Evolutionary conservation across 805 yeast genomes (phyloP), one percentile per base, ranked within the genome.

Genomic region (Barnettozyma vustinii): DNA sequence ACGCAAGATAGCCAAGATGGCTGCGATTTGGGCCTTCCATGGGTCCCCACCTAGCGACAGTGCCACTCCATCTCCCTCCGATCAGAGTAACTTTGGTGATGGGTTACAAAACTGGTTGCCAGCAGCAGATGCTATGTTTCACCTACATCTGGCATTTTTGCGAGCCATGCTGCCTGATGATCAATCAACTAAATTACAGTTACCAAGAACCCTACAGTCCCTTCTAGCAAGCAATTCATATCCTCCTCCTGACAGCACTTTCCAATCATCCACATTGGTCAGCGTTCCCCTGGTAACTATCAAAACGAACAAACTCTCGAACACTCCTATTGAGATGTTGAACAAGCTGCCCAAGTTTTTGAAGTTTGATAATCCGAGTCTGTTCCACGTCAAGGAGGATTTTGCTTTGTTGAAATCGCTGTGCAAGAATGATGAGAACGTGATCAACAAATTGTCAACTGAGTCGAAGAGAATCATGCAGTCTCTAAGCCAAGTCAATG

Each of bases 11-110:
- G 75, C 94, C 12, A 83, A 86, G 55, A 76, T 90, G 80, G 84
- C 92, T 37, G 91, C 92, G 8, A 68, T 87, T 21, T 90, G 96
- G 96, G 97, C 96, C 0, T 90, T 90, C 59, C 77, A 80, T 44
- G 73, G 76, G 1, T 62, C 63, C 13, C 57, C 64, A 25, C 58
- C 25, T 15, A 25, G 32, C 10, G n/a, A 36, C 9, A n/a, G 23
- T 25, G 32, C 13, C 8, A 3, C 33, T 13, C 12, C 33, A 30
- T 13, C 33, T 13, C 33, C 33, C 9, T 13, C n/a, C 12, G 33
- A 30, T 16, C 64, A 59, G 26, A 65, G 64, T 51, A 63, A 74
- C 1, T 87, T 86, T 62, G 75, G 76, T 35, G 83, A 84, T 52
- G 96, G 96, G 3, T 64, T 88, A 48, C 77, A 79, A 41, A 76